Percentiles rank a stretch among this genome's conserved stretches.
These are phyloP conservation scores for Linnemannia hyalina DNA, from an alignment of 192 early-diverging fungal species.

Conservation along the genomic window DNA sequence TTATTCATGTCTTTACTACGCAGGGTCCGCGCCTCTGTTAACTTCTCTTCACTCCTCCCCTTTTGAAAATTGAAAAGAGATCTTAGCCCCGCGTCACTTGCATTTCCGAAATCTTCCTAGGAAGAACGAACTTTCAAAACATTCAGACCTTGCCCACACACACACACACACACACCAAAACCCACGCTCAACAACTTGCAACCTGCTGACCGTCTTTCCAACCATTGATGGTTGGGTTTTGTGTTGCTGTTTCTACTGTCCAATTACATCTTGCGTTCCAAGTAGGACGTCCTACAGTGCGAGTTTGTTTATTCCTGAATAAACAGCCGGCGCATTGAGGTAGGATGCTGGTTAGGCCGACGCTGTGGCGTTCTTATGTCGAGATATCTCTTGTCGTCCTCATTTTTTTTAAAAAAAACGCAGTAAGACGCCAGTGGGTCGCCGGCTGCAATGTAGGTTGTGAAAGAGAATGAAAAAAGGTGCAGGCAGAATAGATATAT, in stretches of 20 bases:
- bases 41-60: background rate
- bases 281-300: background rate
- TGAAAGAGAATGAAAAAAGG: too few species aligned
- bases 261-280: background rate
- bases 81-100: background rate
- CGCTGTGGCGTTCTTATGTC: background rate
- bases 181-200: background rate
- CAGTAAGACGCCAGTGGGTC: background rate
- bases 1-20: background rate
- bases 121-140: background rate
- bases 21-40: background rate
- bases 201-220: background rate
- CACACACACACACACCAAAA: background rate
- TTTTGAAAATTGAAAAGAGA: background rate
- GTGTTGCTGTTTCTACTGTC: background rate
- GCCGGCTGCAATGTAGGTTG: background rate
- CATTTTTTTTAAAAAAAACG: background rate
- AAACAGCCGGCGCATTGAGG: background rate
- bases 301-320: background rate
- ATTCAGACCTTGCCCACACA: background rate
- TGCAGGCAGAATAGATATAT: background rate
- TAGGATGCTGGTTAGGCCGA: background rate
- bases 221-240: background rate
- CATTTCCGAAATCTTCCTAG: conserved; percentile 1
- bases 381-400: background rate